A percentile compares a stretch with the other conserved stretches of the same genome.
Conservation (phyloP, 2,329 filamentous ascomycete species). For the Cercospora janseana region DNA sequence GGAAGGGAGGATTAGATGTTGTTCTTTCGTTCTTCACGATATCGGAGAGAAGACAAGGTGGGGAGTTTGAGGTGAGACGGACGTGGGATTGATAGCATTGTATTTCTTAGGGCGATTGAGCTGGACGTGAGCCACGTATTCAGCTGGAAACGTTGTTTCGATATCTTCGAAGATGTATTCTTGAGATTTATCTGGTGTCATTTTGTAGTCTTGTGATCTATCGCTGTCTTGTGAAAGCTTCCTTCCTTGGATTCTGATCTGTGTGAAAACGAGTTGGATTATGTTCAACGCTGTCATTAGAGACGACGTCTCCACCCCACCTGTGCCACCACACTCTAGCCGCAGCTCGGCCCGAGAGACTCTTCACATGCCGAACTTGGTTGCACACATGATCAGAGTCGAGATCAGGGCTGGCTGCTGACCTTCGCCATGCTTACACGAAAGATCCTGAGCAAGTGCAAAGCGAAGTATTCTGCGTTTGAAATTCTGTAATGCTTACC, state of each 20-base stretch:
- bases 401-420: too few species aligned
- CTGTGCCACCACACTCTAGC: neutral
- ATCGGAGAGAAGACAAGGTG: too few species aligned
- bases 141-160: conserved; percentile 56
- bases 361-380: neutral
- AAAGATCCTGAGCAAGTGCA: too few species aligned
- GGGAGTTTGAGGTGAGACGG: too few species aligned
- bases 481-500: too few species aligned
- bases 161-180: conserved; percentile 37
- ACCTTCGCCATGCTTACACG: too few species aligned
- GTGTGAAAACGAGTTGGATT: too few species aligned
- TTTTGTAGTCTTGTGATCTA: neutral
- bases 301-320: neutral
- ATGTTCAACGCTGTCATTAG: neutral
- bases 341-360: conserved; percentile 1
- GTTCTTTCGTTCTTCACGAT: neutral
- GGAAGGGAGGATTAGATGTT: neutral
- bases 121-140: conserved; percentile 80
- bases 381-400: too few species aligned
- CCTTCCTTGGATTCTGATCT: too few species aligned
- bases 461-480: too few species aligned
- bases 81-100: conserved; percentile 68
- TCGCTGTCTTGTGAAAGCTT: neutral
- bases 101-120: conserved; percentile 83
- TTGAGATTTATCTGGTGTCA: neutral